Base-by-base conservation (phyloP, 2,329 filamentous ascomycete species). In the Penicillium freii region DNA sequence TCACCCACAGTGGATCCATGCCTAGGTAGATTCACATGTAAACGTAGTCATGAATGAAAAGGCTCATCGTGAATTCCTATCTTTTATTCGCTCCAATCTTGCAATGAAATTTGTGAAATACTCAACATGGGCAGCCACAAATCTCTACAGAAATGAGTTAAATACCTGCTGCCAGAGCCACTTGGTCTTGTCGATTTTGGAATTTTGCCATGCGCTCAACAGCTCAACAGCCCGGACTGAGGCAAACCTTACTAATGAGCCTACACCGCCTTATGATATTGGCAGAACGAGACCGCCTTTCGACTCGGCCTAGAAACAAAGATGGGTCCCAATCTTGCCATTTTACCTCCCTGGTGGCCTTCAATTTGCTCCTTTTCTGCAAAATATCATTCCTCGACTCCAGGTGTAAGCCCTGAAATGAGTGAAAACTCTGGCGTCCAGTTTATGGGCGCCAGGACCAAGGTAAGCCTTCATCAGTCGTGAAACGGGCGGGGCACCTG, bases 361-460 rank as follows among this genome's bases (percentile, higher is more conserved):
- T 55, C 23, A 52, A 56, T 54, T 27, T 25, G n/a, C 33, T 40
- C 39, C 47, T 42, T 31, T 40, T 29, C 36, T 39, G 33, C n/a
- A 51, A 27, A 27, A 27, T 17, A 27, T 13, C 40, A 27, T 17
- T 46, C 49, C 8, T 42, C 31, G 36, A 43, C 44, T 40, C 13
- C 17, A 19, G 31, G 29, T 11, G 8, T 48, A 36, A 15, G 27
- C 6, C 31, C 38, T 65, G 65, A 61, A 59, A 77, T 77, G 75
- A 75, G 66, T 62, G 67, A 71, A 56, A 70, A 73, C 36, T 63
- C 71, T 39, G 71, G 69, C 58, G 64, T 74, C 51, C 71, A 74
- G 60, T 69, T 74, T 53, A 59, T 77, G 64, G 66, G 66, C 60
- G 67, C 72, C 61, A 68, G 72, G 66, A 71, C 70, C 36, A 77